Conservation (phyloP, 2,329 filamentous ascomycete species). For the Penicillium oxalicum region DNA sequence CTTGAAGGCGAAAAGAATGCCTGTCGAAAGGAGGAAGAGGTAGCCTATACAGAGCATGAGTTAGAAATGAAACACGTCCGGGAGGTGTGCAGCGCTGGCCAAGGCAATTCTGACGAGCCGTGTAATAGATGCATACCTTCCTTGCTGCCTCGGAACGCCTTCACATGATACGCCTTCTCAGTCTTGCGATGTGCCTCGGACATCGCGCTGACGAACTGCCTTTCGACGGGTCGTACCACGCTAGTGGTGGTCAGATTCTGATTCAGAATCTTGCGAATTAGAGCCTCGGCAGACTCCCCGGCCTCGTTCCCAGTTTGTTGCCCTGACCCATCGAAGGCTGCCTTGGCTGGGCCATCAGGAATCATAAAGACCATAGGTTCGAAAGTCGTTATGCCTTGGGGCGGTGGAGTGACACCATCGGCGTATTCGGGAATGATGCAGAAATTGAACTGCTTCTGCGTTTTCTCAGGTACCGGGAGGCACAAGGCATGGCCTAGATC, state of each 20-base stretch:
- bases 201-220: slow-evolving; percentile 55
- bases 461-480: slow-evolving; percentile 59
- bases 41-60: slow-evolving; percentile 44
- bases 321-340: slow-evolving; percentile 39
- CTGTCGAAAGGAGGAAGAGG: slow-evolving; percentile 56
- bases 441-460: slow-evolving; percentile 58
- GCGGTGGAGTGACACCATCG: slow-evolving; percentile 44
- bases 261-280: slow-evolving; percentile 44
- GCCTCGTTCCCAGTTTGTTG: slow-evolving; percentile 41
- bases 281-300: slow-evolving; percentile 42
- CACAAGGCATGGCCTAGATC: slow-evolving; percentile 51
- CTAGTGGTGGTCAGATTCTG: slow-evolving; percentile 42
- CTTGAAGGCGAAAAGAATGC: slow-evolving; percentile 60
- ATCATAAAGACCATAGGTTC: slow-evolving; percentile 59
- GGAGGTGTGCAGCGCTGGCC: not conserved
- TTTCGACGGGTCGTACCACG: slow-evolving; percentile 50
- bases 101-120: not conserved
- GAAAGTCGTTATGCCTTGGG: slow-evolving; percentile 37
- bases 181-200: slow-evolving; percentile 57
- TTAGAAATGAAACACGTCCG: not conserved
- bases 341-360: slow-evolving; percentile 47
- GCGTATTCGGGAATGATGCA: slow-evolving; percentile 52
- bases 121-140: slow-evolving; percentile 45
- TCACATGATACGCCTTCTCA: slow-evolving; percentile 59
- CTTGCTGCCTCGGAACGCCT: slow-evolving; percentile 59